Conservation (phyloP, 371 early-diverging fungal species). For the Circinella umbellata region DNA sequence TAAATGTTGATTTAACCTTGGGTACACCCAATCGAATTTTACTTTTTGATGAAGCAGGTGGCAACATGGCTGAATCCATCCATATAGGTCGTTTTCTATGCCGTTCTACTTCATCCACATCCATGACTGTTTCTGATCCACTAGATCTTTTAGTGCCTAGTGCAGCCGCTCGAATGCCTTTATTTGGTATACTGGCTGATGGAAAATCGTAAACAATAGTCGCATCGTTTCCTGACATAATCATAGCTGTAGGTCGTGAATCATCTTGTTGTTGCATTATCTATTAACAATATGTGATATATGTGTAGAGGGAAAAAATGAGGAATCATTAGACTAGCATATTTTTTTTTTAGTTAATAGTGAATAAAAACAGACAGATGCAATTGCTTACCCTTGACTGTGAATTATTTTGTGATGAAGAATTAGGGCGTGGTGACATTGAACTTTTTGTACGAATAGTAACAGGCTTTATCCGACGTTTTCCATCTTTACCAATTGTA, state of each 20-base stretch:
- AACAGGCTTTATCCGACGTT: conserved; percentile 80
- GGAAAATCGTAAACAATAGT: conserved; percentile 20
- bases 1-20: conserved; percentile 46
- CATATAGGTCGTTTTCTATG: conserved; percentile 32
- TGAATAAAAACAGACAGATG: too few relatives aligned
- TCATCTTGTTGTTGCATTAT: neutral
- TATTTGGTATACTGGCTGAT: conserved; percentile 9
- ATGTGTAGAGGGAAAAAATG: neutral
- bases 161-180: conserved; percentile 35
- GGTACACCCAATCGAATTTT: conserved; percentile 59
- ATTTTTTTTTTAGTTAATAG: too few relatives aligned
- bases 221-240: neutral
- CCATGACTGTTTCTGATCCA: conserved; percentile 15
- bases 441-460: conserved; percentile 13
- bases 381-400: conserved; percentile 1
- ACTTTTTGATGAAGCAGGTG: conserved; percentile 53
- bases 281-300: neutral
- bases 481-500: conserved; percentile 76
- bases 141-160: conserved; percentile 59
- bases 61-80: conserved; percentile 46
- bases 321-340: too few relatives aligned
- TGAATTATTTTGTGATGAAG: neutral
- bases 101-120: conserved; percentile 20
- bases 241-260: neutral
- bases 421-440: neutral